A percentile compares a stretch with the other conserved stretches of the same genome.
phyloP scores from a whole-genome alignment of 768 basidiomycete genomes.

The Lactarius akahatsu region DNA sequence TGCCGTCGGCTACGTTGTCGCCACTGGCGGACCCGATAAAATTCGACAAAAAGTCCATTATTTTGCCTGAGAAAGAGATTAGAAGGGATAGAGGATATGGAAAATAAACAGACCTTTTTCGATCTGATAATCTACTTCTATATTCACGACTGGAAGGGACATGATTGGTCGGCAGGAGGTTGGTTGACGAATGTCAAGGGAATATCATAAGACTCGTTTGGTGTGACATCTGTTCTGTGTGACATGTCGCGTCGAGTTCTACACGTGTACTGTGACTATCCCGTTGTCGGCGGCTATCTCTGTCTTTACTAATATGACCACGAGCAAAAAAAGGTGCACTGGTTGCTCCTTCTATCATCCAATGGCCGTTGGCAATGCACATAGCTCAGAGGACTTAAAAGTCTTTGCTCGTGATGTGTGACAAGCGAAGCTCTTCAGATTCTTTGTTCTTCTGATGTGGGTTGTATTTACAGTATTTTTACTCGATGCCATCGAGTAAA shows the following conservation, averaged over 20 bases:
- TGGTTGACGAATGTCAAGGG: conserved; percentile 22
- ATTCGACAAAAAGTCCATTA: conserved; percentile 66
- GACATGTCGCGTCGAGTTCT: conserved; percentile 12
- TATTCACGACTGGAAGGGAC: conserved; percentile 62
- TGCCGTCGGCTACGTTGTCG: conserved; percentile 66
- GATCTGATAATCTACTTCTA: conserved; percentile 63
- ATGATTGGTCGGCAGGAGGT: conserved; percentile 40
- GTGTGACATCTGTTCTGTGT: not conserved
- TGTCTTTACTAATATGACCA: too few relatives aligned
- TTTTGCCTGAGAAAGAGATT: conserved; percentile 49
- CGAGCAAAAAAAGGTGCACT: too few relatives aligned
- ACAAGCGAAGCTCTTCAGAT: too few relatives aligned
- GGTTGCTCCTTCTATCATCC: too few relatives aligned
- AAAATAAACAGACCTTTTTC: conserved; percentile 58
- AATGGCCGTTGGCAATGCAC: too few relatives aligned
- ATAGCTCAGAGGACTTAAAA: too few relatives aligned
- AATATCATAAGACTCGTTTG: conserved; percentile 22
- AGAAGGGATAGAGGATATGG: not conserved
- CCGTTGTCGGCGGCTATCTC: too few relatives aligned
- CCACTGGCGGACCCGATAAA: conserved; percentile 59
- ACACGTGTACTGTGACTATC: too few relatives aligned
- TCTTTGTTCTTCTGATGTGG: too few relatives aligned
- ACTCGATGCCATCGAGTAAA: too few relatives aligned
- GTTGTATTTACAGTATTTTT: too few relatives aligned
- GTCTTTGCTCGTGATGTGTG: too few relatives aligned